A percentile compares a stretch with the other conserved stretches of the same genome.
Evolutionary conservation across 331 rosid species (phyloP).

Genomic region (Telfairia occidentalis): DNA sequence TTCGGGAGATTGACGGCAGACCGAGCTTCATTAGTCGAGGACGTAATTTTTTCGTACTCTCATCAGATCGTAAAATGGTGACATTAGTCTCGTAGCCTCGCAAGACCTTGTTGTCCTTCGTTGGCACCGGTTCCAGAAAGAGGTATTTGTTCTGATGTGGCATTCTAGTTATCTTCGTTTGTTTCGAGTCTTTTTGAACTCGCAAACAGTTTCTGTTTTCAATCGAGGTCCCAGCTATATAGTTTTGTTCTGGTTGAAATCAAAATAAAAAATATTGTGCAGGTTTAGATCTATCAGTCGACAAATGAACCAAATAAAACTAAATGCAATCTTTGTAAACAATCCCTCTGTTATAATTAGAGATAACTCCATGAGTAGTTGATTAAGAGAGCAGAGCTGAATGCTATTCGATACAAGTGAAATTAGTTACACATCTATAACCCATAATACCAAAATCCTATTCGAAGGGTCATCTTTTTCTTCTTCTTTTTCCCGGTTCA

Average conservation of each 20-base stretch:
- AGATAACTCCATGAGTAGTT: too few species aligned
- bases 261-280: too few species aligned
- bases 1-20: constrained; percentile 59
- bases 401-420: too few species aligned
- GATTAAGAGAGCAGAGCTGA: background rate
- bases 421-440: too few species aligned
- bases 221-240: background rate
- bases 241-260: too few species aligned
- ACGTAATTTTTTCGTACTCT: constrained; percentile 65
- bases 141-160: constrained; percentile 29
- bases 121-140: constrained; percentile 82
- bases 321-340: too few species aligned
- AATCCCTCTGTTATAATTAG: too few species aligned
- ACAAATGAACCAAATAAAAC: too few species aligned
- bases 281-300: too few species aligned
- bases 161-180: background rate
- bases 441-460: too few species aligned
- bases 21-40: constrained; percentile 75
- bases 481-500: too few species aligned
- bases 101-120: constrained; percentile 62
- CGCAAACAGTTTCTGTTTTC: background rate
- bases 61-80: constrained; percentile 56
- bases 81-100: constrained; percentile 35
- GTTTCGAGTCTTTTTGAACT: background rate
- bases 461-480: too few species aligned